A percentile compares a stretch with the other conserved stretches of the same genome.
phyloP scores from a whole-genome alignment of 495 filamentous ascomycete genomes.

The Xylaria telfairii region DNA sequence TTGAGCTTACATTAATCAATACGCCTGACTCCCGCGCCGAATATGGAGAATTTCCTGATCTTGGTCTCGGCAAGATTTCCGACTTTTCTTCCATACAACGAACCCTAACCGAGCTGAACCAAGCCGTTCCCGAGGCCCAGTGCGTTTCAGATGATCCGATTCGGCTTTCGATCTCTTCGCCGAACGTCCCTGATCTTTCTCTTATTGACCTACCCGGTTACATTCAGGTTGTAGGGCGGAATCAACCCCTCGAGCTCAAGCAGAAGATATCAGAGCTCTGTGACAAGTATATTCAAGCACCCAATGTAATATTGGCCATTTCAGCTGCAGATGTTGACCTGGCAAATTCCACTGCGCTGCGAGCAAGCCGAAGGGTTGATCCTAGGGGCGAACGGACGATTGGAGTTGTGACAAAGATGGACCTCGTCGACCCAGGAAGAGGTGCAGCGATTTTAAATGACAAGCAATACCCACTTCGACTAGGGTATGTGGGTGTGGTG shows the following conservation, averaged over 20 bases:
- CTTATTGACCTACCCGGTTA: slow-evolving; percentile 97
- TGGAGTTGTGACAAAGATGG: slow-evolving; percentile 99
- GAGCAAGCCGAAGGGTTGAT: slow-evolving; percentile 90
- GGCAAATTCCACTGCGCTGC: slow-evolving; percentile 91
- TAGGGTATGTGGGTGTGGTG: slow-evolving; percentile 98
- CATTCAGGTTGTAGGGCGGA: slow-evolving; percentile 89
- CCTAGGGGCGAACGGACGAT: slow-evolving; percentile 95
- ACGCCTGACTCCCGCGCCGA: slow-evolving; percentile 89
- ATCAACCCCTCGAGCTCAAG: slow-evolving; percentile 91
- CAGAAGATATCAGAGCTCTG: slow-evolving; percentile 95
- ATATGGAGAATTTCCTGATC: slow-evolving; percentile 94
- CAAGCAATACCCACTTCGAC: slow-evolving; percentile 88
- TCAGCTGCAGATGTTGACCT: slow-evolving; percentile 97
- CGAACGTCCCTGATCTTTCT: slow-evolving; percentile 93
- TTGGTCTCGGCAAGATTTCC: slow-evolving; percentile 87
- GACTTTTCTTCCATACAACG: slow-evolving; percentile 93
- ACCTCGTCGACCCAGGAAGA: slow-evolving; percentile 85
- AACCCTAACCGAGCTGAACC: slow-evolving; percentile 92
- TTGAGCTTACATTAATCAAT: slow-evolving; percentile 96
- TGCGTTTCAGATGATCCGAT: slow-evolving; percentile 98
- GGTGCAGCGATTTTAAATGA: slow-evolving; percentile 81
- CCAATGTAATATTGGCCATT: slow-evolving; percentile 96
- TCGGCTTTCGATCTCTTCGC: slow-evolving; percentile 92
- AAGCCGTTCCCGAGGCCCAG: slow-evolving; percentile 85
- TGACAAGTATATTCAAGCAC: slow-evolving; percentile 96